Conservation (phyloP, 2,329 filamentous ascomycete genomes). For the Penicillium italicum region DNA sequence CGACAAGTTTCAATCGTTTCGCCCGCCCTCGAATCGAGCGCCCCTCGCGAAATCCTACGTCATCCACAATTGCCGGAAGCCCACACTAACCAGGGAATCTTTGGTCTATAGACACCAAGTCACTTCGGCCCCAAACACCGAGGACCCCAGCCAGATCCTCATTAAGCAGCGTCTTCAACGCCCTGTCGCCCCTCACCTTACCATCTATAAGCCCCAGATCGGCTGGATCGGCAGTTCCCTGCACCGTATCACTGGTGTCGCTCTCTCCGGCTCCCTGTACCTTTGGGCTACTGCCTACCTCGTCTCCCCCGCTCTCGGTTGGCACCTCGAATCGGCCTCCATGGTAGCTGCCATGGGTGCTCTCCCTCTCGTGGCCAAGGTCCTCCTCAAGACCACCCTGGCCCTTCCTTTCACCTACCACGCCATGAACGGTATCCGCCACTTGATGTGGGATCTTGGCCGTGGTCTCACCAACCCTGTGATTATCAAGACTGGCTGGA, state of each 20-base stretch:
- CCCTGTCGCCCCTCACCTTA: constrained; percentile 78
- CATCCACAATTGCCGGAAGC: constrained; percentile 20
- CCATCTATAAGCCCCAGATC: constrained; percentile 81
- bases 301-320: constrained; percentile 69
- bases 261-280: constrained; percentile 72
- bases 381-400: constrained; percentile 55
- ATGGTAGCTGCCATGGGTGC: constrained; percentile 63
- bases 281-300: constrained; percentile 78
- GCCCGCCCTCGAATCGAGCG: not conserved
- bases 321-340: constrained; percentile 62
- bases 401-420: constrained; percentile 68
- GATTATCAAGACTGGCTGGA: constrained; percentile 64
- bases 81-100: constrained; percentile 12
- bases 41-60: constrained; percentile 24
- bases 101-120: constrained; percentile 28
- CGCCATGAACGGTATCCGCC: constrained; percentile 64
- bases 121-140: constrained; percentile 29
- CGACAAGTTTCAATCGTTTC: not conserved
- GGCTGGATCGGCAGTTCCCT: constrained; percentile 74
- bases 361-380: constrained; percentile 58
- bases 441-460: constrained; percentile 68
- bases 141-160: constrained; percentile 57
- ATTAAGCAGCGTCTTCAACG: constrained; percentile 75
- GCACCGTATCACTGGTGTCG: constrained; percentile 79
- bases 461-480: constrained; percentile 60